Base-by-base conservation (phyloP, 148 eudicot species). In the Beta vulgaris region DNA sequence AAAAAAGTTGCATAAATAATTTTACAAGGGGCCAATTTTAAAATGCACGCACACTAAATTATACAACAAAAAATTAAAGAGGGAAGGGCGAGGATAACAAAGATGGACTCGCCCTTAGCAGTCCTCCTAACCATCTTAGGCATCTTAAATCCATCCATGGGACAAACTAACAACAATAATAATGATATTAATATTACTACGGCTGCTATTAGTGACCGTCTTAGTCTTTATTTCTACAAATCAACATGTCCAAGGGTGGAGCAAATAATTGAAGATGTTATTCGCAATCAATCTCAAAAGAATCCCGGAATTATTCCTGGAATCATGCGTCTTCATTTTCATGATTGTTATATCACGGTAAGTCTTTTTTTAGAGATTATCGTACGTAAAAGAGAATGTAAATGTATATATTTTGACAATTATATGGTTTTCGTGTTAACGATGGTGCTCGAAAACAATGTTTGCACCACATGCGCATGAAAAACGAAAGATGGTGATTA, bases 301-400 rank as follows among this genome's bases (percentile, higher is more conserved):
- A 58, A 57, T 1, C 1, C 9, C 0, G 82, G 82, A 18, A 2
- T 3, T 36, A 60, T 73, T 68, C 82, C 82, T 34, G 82, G 82
- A 1, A 65, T 79, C 29, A 79, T 79, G 1, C 77, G 82, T 34
- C 82, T 79, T 11, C 82, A 79, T 28, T 79, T 79, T 36, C 82
- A 79, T 58, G 82, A 79, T 46, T 73, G 82, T 31, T 68, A 67
- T 44, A 58, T 79, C 72, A 43, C 77, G 69, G 82, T 79, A 35
- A 58, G 29, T 60, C 5, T 7, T 13, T 36, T 26, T n/a, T n/a
- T n/a, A n/a, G n/a, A n/a, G n/a, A n/a, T n/a, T n/a, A n/a, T n/a
- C n/a, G n/a, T n/a, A n/a, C n/a, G n/a, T n/a, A n/a, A n/a, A n/a
- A n/a, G n/a, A n/a, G n/a, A n/a, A n/a, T n/a, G n/a, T n/a, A n/a